A percentile compares a stretch with the other conserved stretches of the same genome.
These are phyloP conservation scores for Ballota nigra DNA, from an alignment of 257 asterid species.

Conservation along the genomic window DNA sequence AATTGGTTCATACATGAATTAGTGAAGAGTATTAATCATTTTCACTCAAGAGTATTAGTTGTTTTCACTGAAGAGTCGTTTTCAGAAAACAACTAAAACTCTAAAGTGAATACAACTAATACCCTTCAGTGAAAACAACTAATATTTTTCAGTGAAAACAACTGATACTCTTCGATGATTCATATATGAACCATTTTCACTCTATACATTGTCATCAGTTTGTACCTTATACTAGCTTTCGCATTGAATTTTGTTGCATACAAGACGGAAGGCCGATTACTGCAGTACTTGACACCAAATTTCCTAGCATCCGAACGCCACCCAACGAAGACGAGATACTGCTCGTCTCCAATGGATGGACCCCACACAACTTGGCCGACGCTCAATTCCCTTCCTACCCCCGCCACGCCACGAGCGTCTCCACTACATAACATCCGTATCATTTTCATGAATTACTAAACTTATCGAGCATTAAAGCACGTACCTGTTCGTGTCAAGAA, in stretches of 20 bases:
- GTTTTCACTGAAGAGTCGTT: too few relatives aligned
- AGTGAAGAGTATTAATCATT: too few relatives aligned
- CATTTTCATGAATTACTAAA: constrained; percentile 8
- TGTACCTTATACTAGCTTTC: constrained; percentile 27
- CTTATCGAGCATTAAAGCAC: background rate
- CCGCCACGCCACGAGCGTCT: constrained; percentile 51
- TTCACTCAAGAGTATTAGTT: too few relatives aligned
- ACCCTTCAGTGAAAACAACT: too few relatives aligned
- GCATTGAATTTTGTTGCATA: constrained; percentile 60
- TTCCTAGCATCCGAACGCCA: constrained; percentile 83
- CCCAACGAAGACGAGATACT: constrained; percentile 75
- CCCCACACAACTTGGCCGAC: constrained; percentile 96
- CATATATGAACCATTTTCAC: too few relatives aligned
- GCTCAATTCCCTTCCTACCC: constrained; percentile 57
- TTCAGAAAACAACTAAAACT: too few relatives aligned
- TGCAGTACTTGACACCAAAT: constrained; percentile 78
- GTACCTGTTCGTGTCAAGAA: constrained; percentile 55
- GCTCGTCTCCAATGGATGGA: constrained; percentile 44
- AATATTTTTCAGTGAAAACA: too few relatives aligned
- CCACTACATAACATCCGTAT: constrained; percentile 60
- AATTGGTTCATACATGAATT: too few relatives aligned
- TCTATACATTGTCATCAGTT: too few relatives aligned
- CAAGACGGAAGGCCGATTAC: constrained; percentile 71
- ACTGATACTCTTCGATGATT: too few relatives aligned
- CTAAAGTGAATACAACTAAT: too few relatives aligned